Base-by-base conservation (phyloP, 2,329 filamentous ascomycete genomes). In the Hypoxylon sp. region DNA sequence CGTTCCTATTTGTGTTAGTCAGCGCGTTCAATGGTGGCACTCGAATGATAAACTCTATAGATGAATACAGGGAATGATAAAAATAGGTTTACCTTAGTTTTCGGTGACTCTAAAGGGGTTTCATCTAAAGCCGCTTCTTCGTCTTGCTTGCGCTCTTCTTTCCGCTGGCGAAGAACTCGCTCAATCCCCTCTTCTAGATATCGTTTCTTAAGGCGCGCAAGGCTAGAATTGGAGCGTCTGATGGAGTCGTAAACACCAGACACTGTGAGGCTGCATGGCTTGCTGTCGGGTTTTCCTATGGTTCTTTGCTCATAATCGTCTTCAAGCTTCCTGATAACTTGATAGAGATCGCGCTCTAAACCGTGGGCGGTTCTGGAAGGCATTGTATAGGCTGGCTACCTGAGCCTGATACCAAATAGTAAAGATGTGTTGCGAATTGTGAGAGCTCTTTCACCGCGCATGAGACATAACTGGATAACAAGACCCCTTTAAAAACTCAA, bases 111-210 rank as follows among this genome's bases (percentile, higher is more conserved):
- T 35, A 54, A 6, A 37, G 68, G 26, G 31, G 71, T 66, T 59
- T 78, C 74, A 59, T 78, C 75, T 37, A 74, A 69, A 9, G 46
- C 70, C n/a, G 71, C 75, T 66, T 75, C 76, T 55, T 78, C 76
- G 26, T 78, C 74, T 37, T 87, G 86, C 51, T 84, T 86, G 13
- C 84, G 79, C 66, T 90, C 87, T 72, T 93, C 88, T 71, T 90
- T 91, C 4, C 95, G 84, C 17, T 94, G 88, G 6, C 90, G 87
- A 14, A 98, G 82, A 0, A 94, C 93, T 6, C 93, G 86, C 69
- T 97, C 94, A 70, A 98, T 93, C 37, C 92, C 91, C 70, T 96
- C 92, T 78, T 97, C 93, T 1, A 98, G 82, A 0, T 91, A 84
- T 67, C 90, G 91, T 79, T 96, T 97, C 42, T 93, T 94, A 72